Evolutionary conservation across 2,329 filamentous ascomycete genomes (phyloP), one percentile per base, ranked within the genome.

Genomic region (Ophiostoma sp.): DNA sequence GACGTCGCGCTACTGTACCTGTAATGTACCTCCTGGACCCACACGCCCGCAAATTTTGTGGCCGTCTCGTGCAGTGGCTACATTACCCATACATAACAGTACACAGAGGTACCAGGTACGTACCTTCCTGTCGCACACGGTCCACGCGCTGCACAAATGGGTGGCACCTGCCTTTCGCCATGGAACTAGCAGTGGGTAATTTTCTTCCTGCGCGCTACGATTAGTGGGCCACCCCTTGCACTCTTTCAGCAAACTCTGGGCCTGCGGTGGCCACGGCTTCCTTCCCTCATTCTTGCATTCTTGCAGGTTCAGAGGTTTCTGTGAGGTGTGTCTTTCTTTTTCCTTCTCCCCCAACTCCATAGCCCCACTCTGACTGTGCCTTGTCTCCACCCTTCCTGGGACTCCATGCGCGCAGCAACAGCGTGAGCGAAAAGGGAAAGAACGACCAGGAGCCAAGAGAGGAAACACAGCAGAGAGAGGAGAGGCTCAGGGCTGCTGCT

Each of bases 401-500:
- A 72, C 71, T 61, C 71, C 61, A 69, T 72, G 50, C 48, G 15
- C 19, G 63, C 71, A 68, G 48, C 48, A 36, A 63, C 45, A 52
- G 70, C 39, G 50, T 48, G 19, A 22, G 71, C 22, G 17, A 48
- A 68, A n/a, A 72, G 39, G 45, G 61, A 45, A 68, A 50, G 33
- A 22, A 25, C 33, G 42, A 19, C 42, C 42, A 48, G 5, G 42
- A 48, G 42, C 42, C 42, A 69, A 31, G 19, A 28, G 52, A 70
- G 52, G n/a, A n/a, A n/a, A n/a, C n/a, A n/a, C n/a, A 55, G 19
- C 17, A 39, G 50, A 12, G 45, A 45, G 39, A 36, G 17, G 17
- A 39, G 48, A 57, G 36, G 52, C 36, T 36, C 36, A 42, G 36
- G 55, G 50, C 45, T 70, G 42, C 15, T 71, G 69, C 42, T 19